These are phyloP conservation scores for Besnoitia besnoiti DNA, from an alignment of 169 alveolate genomes.

Conservation along the genomic window DNA sequence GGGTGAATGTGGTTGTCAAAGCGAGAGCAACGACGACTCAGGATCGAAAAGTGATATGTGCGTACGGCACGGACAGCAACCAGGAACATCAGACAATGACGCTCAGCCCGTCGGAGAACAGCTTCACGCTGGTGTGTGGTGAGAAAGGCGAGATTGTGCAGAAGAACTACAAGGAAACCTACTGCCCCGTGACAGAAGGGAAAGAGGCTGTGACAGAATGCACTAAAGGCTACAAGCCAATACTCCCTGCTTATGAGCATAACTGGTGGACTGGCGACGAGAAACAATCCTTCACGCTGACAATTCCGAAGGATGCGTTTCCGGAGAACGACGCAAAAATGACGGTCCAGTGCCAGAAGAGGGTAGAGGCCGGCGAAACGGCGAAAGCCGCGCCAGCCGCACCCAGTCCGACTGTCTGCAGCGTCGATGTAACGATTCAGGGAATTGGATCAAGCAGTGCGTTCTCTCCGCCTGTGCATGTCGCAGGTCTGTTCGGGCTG, in stretches of 20 bases:
- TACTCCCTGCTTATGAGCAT: background rate
- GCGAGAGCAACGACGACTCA: background rate
- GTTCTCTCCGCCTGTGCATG: background rate
- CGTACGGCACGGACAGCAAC: conserved; percentile 24
- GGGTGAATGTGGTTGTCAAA: background rate
- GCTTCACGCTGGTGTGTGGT: background rate
- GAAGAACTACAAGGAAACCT: background rate
- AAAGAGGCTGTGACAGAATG: background rate
- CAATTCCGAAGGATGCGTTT: background rate
- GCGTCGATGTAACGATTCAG: background rate
- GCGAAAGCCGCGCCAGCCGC: no score
- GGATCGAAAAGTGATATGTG: background rate
- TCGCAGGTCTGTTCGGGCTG: background rate
- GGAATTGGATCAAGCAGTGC: background rate
- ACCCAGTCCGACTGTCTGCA: background rate
- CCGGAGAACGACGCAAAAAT: background rate
- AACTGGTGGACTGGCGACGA: background rate
- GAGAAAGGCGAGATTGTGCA: background rate
- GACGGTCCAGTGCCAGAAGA: background rate
- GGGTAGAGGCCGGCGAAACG: background rate
- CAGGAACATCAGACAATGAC: background rate
- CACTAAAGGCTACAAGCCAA: background rate
- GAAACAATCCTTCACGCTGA: background rate
- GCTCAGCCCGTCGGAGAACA: background rate
- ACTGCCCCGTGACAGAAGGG: background rate